Evolutionary conservation across 306 rosid species (phyloP).

Genomic region (Rosa rugosa): DNA sequence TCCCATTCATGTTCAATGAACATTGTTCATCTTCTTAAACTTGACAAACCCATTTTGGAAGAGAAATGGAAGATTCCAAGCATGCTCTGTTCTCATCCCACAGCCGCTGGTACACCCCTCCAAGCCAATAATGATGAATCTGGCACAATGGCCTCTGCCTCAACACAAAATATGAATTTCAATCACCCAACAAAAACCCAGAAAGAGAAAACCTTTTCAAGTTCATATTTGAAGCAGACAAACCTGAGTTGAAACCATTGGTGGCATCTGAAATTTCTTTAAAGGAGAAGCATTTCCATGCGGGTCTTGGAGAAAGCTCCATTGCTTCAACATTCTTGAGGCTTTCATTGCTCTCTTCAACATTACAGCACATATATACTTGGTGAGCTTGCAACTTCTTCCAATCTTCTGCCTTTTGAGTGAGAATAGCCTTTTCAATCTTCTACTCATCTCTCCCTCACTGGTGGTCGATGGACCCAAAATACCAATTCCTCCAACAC

Average conservation of each 20-base stretch:
- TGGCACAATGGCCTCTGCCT: constrained; percentile 35
- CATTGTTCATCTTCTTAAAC: no score
- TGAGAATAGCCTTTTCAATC: constrained; percentile 79
- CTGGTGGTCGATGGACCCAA: no score
- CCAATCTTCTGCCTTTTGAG: constrained; percentile 49
- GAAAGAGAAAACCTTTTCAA: background rate
- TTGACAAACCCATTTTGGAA: no score
- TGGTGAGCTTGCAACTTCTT: constrained; percentile 31
- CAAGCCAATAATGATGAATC: no score
- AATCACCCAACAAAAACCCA: background rate
- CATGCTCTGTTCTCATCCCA: no score
- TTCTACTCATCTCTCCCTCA: background rate
- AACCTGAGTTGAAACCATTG: constrained; percentile 78
- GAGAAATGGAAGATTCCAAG: no score
- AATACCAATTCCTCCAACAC: no score
- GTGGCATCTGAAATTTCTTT: constrained; percentile 71
- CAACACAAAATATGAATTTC: constrained; percentile 3
- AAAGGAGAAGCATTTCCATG: constrained; percentile 90
- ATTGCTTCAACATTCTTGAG: constrained; percentile 21
- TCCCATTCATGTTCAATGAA: no score
- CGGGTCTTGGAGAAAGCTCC: constrained; percentile 53
- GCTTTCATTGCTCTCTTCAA: constrained; percentile 30
- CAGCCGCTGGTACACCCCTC: no score
- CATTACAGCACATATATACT: constrained; percentile 12
- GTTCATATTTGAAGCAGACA: background rate